Evolutionary conservation across 2,329 filamentous ascomycete genomes (phyloP), one percentile per base, ranked within the genome.

Genomic region (Parasarocladium wereldwijsianum): DNA sequence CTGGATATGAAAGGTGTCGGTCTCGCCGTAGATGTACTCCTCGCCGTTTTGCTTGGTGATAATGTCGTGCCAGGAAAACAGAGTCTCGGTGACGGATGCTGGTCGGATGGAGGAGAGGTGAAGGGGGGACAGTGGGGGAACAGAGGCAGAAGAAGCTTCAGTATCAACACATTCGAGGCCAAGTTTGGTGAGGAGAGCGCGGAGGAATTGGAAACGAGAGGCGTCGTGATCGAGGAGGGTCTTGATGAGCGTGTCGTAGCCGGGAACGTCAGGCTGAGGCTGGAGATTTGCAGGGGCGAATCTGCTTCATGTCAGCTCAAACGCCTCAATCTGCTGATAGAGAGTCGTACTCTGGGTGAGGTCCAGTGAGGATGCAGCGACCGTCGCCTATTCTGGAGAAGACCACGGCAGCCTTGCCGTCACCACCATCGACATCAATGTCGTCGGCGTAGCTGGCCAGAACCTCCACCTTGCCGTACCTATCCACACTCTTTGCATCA

Each of bases 301-400:
- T 49, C 85, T 93, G 40, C 8, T 22, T 4, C 5, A n/a, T 14
- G 23, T 43, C 33, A 45, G 33, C 22, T 9, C 14, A 16, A 8
- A 8, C 12, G 12, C 12, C 7, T 35, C 12, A 36, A 28, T 24
- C 15, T 13, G n/a, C 8, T 17, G 3, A 12, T 19, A 15, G 8
- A n/a, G 10, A 13, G 6, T 8, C 54, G 30, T 36, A 92, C 82
- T 98, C 90, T 30, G 87, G 87, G 62, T 98, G 90, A 22, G 85
- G 82, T 0, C 86, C 85, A 1, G 81, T 92, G 12, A 98, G 54
- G 5, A 96, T 55, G 2, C 72, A 83, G 22, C 70, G 70, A 2
- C 90, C 90, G 25, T 84, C 70, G 1, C 85, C 86, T 25, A 93
- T 66, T 37, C 76, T 80, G 44, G 85, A 81, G 45, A 84, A 83